Conservation (phyloP, 2,329 filamentous ascomycete species). For the Orbilia quercus region DNA sequence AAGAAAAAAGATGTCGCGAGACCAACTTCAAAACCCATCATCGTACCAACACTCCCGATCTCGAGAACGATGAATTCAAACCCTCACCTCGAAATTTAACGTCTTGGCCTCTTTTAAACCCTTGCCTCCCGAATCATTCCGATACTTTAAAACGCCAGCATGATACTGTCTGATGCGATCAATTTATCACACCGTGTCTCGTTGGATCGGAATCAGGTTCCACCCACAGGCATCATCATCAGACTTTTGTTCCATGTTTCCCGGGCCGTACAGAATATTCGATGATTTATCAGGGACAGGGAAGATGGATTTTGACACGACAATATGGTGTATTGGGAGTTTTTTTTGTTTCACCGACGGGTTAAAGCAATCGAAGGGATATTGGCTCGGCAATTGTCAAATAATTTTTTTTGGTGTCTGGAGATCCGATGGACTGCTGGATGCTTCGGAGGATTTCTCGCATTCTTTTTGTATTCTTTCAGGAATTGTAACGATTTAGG, state of each 20-base stretch:
- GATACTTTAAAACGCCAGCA: conserved; percentile 52
- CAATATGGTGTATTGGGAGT: conserved; percentile 19
- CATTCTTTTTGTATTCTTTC: conserved; percentile 47
- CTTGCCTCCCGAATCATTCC: conserved; percentile 46
- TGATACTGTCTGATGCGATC: conserved; percentile 49
- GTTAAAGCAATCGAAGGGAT: conserved; percentile 7
- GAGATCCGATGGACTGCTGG: conserved; percentile 20
- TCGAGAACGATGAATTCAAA: conserved; percentile 53
- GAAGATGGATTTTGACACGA: conserved; percentile 18
- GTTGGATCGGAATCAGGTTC: conserved; percentile 4
- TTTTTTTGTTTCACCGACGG: conserved; percentile 23
- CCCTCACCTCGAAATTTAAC: conserved; percentile 8
- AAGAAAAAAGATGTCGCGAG: conserved; percentile 33
- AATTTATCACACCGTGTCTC: conserved; percentile 35
- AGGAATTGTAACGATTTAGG: conserved; percentile 49
- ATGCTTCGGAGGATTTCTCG: conserved; percentile 30
- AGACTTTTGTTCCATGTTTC: conserved; percentile 48
- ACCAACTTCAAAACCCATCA: conserved; percentile 34
- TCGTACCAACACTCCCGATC: conserved; percentile 37
- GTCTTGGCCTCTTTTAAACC: conserved; percentile 17
- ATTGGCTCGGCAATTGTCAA: background rate
- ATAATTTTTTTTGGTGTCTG: background rate
- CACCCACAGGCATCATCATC: conserved; percentile 48
- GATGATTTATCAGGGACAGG: conserved; percentile 48
- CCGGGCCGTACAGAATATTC: conserved; percentile 36